Conservation (phyloP, 2,329 filamentous ascomycete genomes). For the Penicillium sp. region DNA sequence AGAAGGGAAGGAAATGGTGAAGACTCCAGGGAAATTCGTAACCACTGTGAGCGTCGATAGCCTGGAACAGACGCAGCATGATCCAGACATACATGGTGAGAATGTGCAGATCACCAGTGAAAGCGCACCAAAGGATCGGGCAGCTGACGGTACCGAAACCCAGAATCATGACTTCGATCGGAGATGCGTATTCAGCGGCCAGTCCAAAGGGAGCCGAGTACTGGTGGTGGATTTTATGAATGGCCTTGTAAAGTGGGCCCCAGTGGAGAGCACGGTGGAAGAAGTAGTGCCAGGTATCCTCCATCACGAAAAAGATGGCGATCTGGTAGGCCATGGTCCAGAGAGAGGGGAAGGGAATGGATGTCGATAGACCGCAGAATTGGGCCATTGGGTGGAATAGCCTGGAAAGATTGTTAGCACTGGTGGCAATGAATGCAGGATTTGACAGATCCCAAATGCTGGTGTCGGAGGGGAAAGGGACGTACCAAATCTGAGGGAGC, state of each 20-base stretch:
- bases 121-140: slow-evolving; percentile 80
- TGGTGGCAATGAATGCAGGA: not conserved
- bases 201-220: slow-evolving; percentile 97
- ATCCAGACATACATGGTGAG: slow-evolving; percentile 99
- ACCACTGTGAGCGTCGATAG: slow-evolving; percentile 95
- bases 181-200: slow-evolving; percentile 95
- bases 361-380: slow-evolving; percentile 85
- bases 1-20: slow-evolving; percentile 95
- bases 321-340: slow-evolving; percentile 92
- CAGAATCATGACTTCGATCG: slow-evolving; percentile 94
- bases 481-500: slow-evolving; percentile 90
- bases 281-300: slow-evolving; percentile 99
- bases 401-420: slow-evolving; percentile 38
- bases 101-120: slow-evolving; percentile 89
- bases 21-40: slow-evolving; percentile 99
- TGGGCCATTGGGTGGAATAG: slow-evolving; percentile 97
- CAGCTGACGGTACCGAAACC: slow-evolving; percentile 83
- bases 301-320: slow-evolving; percentile 89
- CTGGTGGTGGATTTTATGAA: slow-evolving; percentile 99
- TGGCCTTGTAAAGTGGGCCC: slow-evolving; percentile 90
- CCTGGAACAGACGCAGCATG: slow-evolving; percentile 88
- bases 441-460: not conserved
- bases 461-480: not conserved
- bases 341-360: slow-evolving; percentile 84
- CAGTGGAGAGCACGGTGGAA: slow-evolving; percentile 91